Evolutionary conservation across 2,329 filamentous ascomycete genomes (phyloP), one percentile per base, ranked within the genome.

Genomic region (Stylonectria norvegica): DNA sequence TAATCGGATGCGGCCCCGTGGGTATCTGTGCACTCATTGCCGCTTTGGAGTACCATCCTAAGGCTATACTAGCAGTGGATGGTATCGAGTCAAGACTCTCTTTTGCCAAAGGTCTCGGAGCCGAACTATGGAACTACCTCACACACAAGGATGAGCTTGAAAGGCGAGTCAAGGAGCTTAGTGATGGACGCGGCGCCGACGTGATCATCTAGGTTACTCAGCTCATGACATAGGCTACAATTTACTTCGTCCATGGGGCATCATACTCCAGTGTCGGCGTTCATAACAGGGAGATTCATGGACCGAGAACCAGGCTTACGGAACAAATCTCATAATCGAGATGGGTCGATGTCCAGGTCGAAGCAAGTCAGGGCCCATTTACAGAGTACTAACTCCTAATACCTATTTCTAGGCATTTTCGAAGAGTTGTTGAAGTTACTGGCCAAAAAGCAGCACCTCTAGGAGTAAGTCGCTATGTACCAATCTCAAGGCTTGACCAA

Each of bases 121-220:
- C 49, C 0, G 42, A 52, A 22, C 47, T 86, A 1, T 81, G 87
- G 70, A 89, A 93, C 61, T 89, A 89, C 63, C 66, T 75, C 55
- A 80, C 70, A 1, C 76, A 86, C 43, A 72, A 73, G 30, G 77
- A 82, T 29, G 79, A 73, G 1, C 70, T 91, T 55, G 67, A 80
- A 36, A 71, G 75, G 53, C 75, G 83, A 32, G 81, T 93, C 33
- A 79, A 80, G 56, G 84, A 86, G 50, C 72, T 83, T 29, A 90
- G 85, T 0, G 73, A 83, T 8, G 87, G 86, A 2, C 72, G 89
- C n/a, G 89, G 89, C 6, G 89, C 87, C 6, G 89, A 95, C 65
- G 79, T 85, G 2, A 80, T 89, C 3, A 81, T 94, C 50, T 83
- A 88, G 60, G 81, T 85, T 4, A 83, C 87, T 12, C 83, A 83